A percentile compares a stretch with the other conserved stretches of the same genome.
These are phyloP conservation scores for Arthrinium phaeospermum DNA, from an alignment of 2,329 filamentous ascomycete genomes.

Conservation along the genomic window DNA sequence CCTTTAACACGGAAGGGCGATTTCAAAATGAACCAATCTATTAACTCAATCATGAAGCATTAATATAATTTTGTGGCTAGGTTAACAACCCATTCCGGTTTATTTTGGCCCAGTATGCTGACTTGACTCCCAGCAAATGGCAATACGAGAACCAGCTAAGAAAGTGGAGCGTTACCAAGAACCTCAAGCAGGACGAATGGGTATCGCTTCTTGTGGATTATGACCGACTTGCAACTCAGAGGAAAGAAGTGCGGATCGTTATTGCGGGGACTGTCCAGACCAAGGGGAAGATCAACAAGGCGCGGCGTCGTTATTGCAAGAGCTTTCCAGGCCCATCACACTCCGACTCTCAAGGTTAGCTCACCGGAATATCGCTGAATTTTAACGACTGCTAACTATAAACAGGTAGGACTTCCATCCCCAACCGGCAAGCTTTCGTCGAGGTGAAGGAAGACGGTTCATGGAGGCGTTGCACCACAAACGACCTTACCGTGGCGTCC, in stretches of 20 bases:
- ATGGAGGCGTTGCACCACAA: not conserved
- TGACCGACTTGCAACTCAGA: not conserved
- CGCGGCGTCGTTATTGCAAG: not conserved
- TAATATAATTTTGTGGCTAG: not conserved
- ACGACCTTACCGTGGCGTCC: not conserved
- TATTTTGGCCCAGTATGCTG: too few species aligned
- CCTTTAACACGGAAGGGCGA: not conserved
- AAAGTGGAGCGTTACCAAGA: not conserved
- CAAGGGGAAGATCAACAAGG: not conserved
- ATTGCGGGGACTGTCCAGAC: not conserved
- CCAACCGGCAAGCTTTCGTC: not conserved
- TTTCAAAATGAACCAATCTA: not conserved
- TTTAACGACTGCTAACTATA: not conserved
- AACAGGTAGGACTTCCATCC: not conserved
- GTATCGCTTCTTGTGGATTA: not conserved
- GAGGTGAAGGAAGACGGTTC: not conserved
- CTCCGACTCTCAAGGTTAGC: not conserved
- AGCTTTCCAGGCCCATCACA: not conserved
- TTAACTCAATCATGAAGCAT: not conserved
- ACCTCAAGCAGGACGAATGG: slow-evolving; percentile 1
- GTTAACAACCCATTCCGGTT: not conserved
- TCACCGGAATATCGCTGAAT: not conserved
- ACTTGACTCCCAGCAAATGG: not conserved
- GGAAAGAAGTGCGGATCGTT: not conserved
- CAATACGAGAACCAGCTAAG: not conserved